Conservation (phyloP, 1,284 basidiomycete species). For the Austroboletus novae-zelandiae region DNA sequence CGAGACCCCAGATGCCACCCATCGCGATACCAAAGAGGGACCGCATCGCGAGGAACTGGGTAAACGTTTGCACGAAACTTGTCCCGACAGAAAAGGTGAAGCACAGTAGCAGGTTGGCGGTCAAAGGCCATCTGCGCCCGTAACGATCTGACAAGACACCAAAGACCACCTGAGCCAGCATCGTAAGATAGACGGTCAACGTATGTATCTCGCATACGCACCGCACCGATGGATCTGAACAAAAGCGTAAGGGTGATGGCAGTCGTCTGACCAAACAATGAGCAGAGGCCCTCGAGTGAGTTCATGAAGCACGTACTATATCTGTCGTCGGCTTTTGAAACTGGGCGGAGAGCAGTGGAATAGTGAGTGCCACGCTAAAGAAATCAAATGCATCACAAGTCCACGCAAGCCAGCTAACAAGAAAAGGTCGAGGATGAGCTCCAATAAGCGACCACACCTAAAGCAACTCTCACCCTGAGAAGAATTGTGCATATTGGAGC, state of each 20-base stretch:
- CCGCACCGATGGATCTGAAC: constrained; percentile 85
- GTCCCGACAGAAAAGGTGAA: constrained; percentile 76
- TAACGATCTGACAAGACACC: constrained; percentile 82
- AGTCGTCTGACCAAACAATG: constrained; percentile 50
- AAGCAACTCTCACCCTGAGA: constrained; percentile 49
- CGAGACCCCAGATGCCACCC: constrained; percentile 83
- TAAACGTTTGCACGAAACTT: constrained; percentile 66
- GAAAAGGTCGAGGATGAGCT: not conserved
- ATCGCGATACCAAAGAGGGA: constrained; percentile 85
- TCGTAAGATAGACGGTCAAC: not conserved
- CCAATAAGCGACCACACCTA: not conserved
- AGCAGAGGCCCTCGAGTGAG: not conserved
- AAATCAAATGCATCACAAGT: constrained; percentile 81
- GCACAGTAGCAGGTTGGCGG: constrained; percentile 73
- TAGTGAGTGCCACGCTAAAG: constrained; percentile 78
- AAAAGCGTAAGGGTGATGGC: constrained; percentile 92
- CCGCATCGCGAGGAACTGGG: constrained; percentile 68
- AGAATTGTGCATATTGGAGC: constrained; percentile 57
- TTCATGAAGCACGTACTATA: constrained; percentile 48
- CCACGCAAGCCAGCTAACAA: constrained; percentile 71
- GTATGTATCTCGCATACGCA: constrained; percentile 31
- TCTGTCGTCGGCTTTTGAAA: constrained; percentile 49
- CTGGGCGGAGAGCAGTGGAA: constrained; percentile 53
- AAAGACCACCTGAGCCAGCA: constrained; percentile 57
- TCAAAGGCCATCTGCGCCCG: constrained; percentile 91